Evolutionary conservation across 83 land plant genomes (phyloP).

Genomic region (Thuja plicata): DNA sequence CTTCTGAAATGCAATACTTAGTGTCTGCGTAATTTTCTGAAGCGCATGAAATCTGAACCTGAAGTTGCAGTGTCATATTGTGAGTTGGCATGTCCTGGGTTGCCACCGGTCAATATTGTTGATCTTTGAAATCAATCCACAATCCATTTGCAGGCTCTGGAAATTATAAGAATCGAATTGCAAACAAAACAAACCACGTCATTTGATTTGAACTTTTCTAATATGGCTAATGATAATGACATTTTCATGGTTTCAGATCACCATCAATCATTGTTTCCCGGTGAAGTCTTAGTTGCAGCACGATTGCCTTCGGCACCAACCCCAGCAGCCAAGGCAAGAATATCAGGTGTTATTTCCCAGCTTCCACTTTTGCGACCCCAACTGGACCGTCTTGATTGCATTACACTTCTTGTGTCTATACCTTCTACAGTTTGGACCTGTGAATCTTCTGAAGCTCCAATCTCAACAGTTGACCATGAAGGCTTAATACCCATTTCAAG

Average conservation of each 20-base stretch:
- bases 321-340: constrained; percentile 44
- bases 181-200: constrained; percentile 13
- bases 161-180: background rate
- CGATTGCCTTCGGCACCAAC: constrained; percentile 27
- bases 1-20: constrained; percentile 5
- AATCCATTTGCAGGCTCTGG: background rate
- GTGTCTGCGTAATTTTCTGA: background rate
- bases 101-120: background rate
- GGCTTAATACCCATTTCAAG: constrained; percentile 41
- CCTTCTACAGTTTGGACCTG: constrained; percentile 48
- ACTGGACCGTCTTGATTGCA: constrained; percentile 43
- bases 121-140: background rate
- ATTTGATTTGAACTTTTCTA: background rate
- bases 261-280: background rate
- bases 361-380: constrained; percentile 47
- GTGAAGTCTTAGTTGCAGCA: constrained; percentile 6
- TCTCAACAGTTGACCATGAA: constrained; percentile 34
- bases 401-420: constrained; percentile 30
- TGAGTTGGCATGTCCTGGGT: background rate
- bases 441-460: constrained; percentile 52
- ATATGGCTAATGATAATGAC: background rate
- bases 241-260: background rate
- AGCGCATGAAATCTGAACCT: background rate
- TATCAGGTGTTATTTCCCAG: constrained; percentile 71
- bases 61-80: background rate